Conservation (phyloP, 1,284 basidiomycete species). For the Tremellales sp. region DNA sequence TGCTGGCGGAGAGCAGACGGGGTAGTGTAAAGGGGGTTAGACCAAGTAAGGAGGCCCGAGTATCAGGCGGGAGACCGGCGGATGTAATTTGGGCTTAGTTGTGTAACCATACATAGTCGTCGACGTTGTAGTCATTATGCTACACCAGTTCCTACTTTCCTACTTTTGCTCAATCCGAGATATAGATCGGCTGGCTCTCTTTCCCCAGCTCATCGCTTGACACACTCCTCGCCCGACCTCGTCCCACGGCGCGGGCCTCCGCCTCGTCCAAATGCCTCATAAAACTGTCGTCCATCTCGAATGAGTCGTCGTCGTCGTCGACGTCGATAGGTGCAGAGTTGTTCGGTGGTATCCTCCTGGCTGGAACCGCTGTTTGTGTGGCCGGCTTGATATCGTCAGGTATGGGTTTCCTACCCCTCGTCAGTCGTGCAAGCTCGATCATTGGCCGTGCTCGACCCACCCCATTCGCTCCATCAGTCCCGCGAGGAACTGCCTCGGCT, state of each 20-base stretch:
- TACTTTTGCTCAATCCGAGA: too few relatives aligned
- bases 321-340: neutral
- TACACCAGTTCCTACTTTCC: neutral
- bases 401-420: conserved; percentile 22
- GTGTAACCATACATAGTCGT: conserved; percentile 10
- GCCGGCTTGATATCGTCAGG: conserved; percentile 4
- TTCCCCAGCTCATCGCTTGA: neutral
- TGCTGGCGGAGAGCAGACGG: too few relatives aligned
- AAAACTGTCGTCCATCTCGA: conserved; percentile 23
- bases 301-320: conserved; percentile 1
- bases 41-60: too few relatives aligned
- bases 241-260: conserved; percentile 15
- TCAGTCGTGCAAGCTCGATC: conserved; percentile 10
- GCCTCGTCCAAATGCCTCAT: conserved; percentile 18
- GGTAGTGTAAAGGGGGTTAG: too few relatives aligned
- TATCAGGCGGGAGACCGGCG: too few relatives aligned
- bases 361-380: conserved; percentile 2
- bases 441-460: conserved; percentile 8
- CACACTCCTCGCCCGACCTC: neutral
- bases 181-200: neutral
- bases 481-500: conserved; percentile 32
- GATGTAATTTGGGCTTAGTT: conserved; percentile 19
- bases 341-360: neutral
- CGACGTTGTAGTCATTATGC: conserved; percentile 2
- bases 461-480: conserved; percentile 20